Conservation (phyloP, 2,329 filamentous ascomycete species). For the Alternaria sp. region DNA sequence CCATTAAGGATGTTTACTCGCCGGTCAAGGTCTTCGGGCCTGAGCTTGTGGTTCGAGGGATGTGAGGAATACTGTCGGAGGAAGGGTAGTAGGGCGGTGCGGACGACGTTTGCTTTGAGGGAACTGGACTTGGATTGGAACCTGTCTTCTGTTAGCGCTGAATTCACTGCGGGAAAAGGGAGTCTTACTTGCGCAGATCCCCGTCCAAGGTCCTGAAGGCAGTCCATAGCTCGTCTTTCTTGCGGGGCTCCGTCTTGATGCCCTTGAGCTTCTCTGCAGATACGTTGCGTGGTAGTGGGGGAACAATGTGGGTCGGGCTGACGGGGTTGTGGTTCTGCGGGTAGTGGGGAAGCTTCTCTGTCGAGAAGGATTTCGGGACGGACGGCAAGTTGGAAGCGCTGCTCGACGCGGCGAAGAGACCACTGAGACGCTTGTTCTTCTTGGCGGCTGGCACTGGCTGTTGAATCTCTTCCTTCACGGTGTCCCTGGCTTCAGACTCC, state of each 20-base stretch:
- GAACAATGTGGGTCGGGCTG: slow-evolving; percentile 46
- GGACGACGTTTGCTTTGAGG: slow-evolving; percentile 77
- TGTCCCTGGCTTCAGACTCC: slow-evolving; percentile 29
- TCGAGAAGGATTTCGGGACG: slow-evolving; percentile 58
- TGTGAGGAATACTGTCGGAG: slow-evolving; percentile 73
- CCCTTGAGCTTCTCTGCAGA: slow-evolving; percentile 51
- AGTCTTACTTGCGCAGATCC: slow-evolving; percentile 68
- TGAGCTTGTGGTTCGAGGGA: slow-evolving; percentile 68
- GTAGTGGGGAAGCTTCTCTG: slow-evolving; percentile 52
- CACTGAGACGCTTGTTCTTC: slow-evolving; percentile 46
- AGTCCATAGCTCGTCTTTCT: slow-evolving; percentile 73
- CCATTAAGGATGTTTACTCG: slow-evolving; percentile 81
- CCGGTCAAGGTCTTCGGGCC: slow-evolving; percentile 82
- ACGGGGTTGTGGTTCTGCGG: slow-evolving; percentile 40
- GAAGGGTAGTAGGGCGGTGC: slow-evolving; percentile 76
- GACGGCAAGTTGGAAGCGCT: slow-evolving; percentile 47
- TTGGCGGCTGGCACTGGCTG: slow-evolving; percentile 38
- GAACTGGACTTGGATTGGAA: slow-evolving; percentile 77
- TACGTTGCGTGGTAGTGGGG: slow-evolving; percentile 52
- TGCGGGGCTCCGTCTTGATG: slow-evolving; percentile 53
- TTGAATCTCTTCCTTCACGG: slow-evolving; percentile 30
- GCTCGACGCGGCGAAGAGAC: slow-evolving; percentile 37
- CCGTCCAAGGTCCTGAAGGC: slow-evolving; percentile 72
- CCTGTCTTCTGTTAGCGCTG: slow-evolving; percentile 41
- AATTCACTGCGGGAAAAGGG: not conserved